Evolutionary conservation across 306 rosid species (phyloP).

Genomic region (Begonia fuchsioides): DNA sequence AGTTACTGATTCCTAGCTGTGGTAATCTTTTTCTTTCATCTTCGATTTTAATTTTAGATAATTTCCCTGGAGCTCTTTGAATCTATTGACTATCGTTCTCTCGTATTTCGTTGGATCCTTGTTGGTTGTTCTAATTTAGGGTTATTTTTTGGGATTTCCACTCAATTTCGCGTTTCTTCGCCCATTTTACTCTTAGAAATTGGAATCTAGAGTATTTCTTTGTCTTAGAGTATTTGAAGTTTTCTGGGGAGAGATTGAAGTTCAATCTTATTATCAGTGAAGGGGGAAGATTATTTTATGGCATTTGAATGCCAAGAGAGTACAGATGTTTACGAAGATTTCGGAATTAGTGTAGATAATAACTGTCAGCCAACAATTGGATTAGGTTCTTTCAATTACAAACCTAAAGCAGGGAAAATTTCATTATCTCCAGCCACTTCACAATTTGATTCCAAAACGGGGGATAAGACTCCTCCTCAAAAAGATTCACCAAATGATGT

Average conservation of each 20-base stretch:
- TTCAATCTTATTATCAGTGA: slow-evolving; percentile 20
- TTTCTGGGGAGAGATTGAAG: slow-evolving; percentile 20
- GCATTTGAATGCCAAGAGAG: slow-evolving; percentile 66
- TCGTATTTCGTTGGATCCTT: slow-evolving; percentile 1
- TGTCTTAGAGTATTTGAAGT: background rate
- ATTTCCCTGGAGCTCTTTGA: background rate
- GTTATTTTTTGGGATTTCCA: background rate
- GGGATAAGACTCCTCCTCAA: slow-evolving; percentile 13
- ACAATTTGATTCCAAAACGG: slow-evolving; percentile 25
- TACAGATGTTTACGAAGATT: slow-evolving; percentile 36
- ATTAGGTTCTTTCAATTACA: slow-evolving; percentile 15
- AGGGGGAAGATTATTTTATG: slow-evolving; percentile 44
- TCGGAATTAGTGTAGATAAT: slow-evolving; percentile 19
- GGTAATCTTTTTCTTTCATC: background rate
- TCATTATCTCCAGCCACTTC: slow-evolving; percentile 16
- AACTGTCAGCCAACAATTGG: slow-evolving; percentile 20
- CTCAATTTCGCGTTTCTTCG: background rate
- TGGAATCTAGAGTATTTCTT: too few species aligned
- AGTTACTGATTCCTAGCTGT: background rate
- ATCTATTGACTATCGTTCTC: background rate
- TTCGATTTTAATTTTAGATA: background rate
- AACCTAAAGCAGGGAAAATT: slow-evolving; percentile 14
- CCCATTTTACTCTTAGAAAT: too few species aligned
- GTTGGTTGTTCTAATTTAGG: background rate
- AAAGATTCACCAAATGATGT: slow-evolving; percentile 28